Percentiles rank a stretch among this genome's conserved stretches.
These are phyloP conservation scores for Candida fluviatilis DNA, from an alignment of 805 yeast genomes.

Conservation along the genomic window DNA sequence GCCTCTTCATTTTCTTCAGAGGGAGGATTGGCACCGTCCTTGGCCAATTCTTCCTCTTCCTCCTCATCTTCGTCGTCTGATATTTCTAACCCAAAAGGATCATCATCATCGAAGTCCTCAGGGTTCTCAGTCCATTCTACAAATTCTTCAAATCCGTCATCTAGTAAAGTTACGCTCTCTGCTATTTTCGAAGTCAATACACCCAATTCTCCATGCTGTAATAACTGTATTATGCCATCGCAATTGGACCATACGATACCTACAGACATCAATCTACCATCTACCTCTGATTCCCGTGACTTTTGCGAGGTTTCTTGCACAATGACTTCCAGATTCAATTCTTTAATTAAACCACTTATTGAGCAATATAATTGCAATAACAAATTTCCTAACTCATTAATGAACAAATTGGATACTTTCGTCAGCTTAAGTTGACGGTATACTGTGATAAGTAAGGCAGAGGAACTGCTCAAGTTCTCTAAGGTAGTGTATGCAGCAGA, in stretches of 20 bases:
- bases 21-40: conserved; percentile 17
- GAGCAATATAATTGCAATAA: conserved; percentile 9
- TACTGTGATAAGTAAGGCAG: conserved; percentile 44
- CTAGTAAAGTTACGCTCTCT: conserved; percentile 38
- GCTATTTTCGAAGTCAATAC: conserved; percentile 45
- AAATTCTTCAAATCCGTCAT: conserved; percentile 63
- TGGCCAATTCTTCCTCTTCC: conserved; percentile 15
- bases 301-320: conserved; percentile 9
- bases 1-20: conserved; percentile 18
- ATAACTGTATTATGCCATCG: conserved; percentile 40
- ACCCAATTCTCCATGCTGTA: conserved; percentile 51
- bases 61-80: conserved; percentile 27
- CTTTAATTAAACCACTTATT: conserved; percentile 10
- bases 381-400: conserved; percentile 7
- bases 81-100: conserved; percentile 49
- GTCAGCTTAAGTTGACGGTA: conserved; percentile 25
- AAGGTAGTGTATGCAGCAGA: conserved; percentile 52
- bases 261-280: conserved; percentile 50
- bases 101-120: conserved; percentile 37
- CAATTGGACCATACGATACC: conserved; percentile 74
- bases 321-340: conserved; percentile 8
- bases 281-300: conserved; percentile 16
- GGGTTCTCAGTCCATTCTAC: conserved; percentile 70
- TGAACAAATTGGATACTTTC: conserved; percentile 24
- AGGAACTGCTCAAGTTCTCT: conserved; percentile 40